Evolutionary conservation across 352 stramenopile species (phyloP), one percentile per base, ranked within the genome.

Genomic region (Phytophthora fragariaefolia): DNA sequence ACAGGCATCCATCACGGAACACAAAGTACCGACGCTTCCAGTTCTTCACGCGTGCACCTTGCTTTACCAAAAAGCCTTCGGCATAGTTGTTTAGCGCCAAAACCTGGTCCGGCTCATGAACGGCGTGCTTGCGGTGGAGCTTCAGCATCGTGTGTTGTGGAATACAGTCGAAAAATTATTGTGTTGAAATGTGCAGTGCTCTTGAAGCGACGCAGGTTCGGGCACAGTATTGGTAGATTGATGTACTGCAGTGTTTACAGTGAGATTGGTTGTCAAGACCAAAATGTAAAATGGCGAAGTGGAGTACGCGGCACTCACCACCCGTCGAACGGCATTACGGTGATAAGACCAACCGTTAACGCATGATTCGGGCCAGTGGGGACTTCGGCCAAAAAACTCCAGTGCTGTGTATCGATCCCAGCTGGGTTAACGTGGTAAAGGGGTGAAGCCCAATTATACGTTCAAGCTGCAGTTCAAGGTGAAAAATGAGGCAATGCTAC

Each of bases 11-110:
- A 42, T 90, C 72, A 42, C 85, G 82, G 67, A 93, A 90, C 24
- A 91, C 80, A 58, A 93, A 93, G 69, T 89, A 93, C 46, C 85
- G 83, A 30, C 78, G 83, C 38, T 89, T 86, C 85, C 85, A 93
- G 46, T 74, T 93, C 71, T 91, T 91, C 61, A 93, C 64, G 63
- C 76, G 82, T 17, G 79, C 78, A 18, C 85, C 82, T 24, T 87
- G 79, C 64, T 93, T 93, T 5, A 74, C 30, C 27, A 93, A 69
- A 58, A 81, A 92, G 50, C 85, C 85, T 59, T 90, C 83, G 23
- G 81, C 81, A 66, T 89, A 87, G 59, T 80, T 82, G 50, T 89
- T 76, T 18, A 90, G 79, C 12, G 80, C 68, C 38, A 89, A 51
- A 6, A 91, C 80, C 9, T 71, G 62, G 43, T 66, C 69, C 22